Evolutionary conservation across 2,329 filamentous ascomycete species (phyloP).

Genomic region (Neopestalotiopsis rosae): DNA sequence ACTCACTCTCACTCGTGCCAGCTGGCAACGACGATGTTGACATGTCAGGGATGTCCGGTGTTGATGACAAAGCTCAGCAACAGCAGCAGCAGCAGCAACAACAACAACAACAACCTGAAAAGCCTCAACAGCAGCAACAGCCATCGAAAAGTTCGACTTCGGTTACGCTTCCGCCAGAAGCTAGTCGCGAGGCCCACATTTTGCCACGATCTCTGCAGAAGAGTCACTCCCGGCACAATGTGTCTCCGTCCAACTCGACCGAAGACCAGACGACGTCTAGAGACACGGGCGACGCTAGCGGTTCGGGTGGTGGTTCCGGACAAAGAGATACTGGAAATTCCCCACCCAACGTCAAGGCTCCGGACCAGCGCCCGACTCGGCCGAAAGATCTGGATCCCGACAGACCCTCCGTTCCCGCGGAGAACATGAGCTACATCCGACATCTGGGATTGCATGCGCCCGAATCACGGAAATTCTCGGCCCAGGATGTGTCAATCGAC

Average conservation of each 20-base stretch:
- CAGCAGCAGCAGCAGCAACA: no score
- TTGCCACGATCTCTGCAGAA: slow-evolving; percentile 40
- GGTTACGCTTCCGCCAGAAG: slow-evolving; percentile 33
- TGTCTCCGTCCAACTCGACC: slow-evolving; percentile 53
- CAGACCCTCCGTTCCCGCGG: slow-evolving; percentile 73
- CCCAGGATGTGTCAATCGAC: slow-evolving; percentile 61
- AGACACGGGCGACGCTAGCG: slow-evolving; percentile 37
- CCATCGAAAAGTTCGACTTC: neutral
- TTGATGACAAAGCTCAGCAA: slow-evolving; percentile 36
- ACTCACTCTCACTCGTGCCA: slow-evolving; percentile 31
- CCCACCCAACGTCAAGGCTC: slow-evolving; percentile 36
- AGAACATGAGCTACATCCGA: slow-evolving; percentile 81
- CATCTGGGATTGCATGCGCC: slow-evolving; percentile 73
- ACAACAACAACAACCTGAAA: no score
- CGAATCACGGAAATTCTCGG: slow-evolving; percentile 51
- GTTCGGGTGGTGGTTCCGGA: slow-evolving; percentile 30
- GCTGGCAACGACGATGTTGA: slow-evolving; percentile 35
- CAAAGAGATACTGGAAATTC: slow-evolving; percentile 47
- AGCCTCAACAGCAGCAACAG: neutral
- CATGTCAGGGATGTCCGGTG: slow-evolving; percentile 36
- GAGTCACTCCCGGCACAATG: slow-evolving; percentile 46
- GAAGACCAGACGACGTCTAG: slow-evolving; percentile 51
- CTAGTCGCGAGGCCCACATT: slow-evolving; percentile 56
- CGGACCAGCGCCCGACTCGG: slow-evolving; percentile 78
- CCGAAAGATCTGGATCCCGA: slow-evolving; percentile 80